A percentile compares a stretch with the other conserved stretches of the same genome.
Conservation (phyloP, 1,284 basidiomycete genomes). For the Mixia osmundae region DNA sequence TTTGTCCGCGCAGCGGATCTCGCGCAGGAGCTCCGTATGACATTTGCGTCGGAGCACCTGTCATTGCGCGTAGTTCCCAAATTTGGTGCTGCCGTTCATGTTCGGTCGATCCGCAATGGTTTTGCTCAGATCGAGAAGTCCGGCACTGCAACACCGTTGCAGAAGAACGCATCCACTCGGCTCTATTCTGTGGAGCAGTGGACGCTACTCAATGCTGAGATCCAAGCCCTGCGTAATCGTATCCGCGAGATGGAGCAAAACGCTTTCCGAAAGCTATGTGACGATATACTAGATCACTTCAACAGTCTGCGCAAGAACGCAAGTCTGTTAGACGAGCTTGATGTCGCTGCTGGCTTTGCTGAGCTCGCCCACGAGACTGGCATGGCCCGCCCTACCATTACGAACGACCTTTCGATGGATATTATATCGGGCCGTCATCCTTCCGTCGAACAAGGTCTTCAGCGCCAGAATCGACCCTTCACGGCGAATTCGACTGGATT, state of each 20-base stretch:
- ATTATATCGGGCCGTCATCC: constrained; percentile 71
- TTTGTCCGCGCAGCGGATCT: too few species aligned
- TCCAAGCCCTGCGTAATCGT: constrained; percentile 5
- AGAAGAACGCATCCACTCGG: too few species aligned
- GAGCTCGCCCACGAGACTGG: constrained; percentile 54
- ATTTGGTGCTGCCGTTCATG: too few species aligned
- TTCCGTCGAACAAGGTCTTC: constrained; percentile 68
- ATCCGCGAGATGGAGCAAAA: constrained; percentile 10
- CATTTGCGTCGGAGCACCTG: too few species aligned
- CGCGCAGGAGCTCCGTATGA: too few species aligned
- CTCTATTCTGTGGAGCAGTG: too few species aligned
- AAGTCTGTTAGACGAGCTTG: constrained; percentile 63
- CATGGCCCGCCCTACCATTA: constrained; percentile 39
- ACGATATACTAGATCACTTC: constrained; percentile 10
- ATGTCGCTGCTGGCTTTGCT: constrained; percentile 61
- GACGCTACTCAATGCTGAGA: constrained; percentile 7
- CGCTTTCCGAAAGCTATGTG: constrained; percentile 4
- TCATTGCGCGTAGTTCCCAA: too few species aligned
- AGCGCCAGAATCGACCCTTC: constrained; percentile 48
- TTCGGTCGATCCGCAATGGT: too few species aligned
- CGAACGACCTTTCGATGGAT: constrained; percentile 30
- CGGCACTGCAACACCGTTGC: too few species aligned
- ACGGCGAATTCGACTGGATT: constrained; percentile 52
- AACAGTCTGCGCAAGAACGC: constrained; percentile 44
- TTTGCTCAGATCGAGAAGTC: too few species aligned